Evolutionary conservation across 2,329 filamentous ascomycete species (phyloP).

Genomic region (Neonectria coccinea): DNA sequence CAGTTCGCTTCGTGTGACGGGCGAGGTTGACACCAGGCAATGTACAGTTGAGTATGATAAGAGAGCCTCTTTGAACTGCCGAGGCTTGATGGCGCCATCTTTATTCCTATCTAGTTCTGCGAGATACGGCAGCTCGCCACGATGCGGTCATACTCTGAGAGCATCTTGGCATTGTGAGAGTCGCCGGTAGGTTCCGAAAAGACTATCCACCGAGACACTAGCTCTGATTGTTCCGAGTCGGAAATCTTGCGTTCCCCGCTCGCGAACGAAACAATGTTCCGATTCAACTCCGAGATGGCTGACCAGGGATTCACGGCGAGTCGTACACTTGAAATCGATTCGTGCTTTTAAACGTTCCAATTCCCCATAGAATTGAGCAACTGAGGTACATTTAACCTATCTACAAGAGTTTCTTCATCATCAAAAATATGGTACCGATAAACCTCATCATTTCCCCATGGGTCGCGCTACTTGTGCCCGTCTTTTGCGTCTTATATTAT

Average conservation of each 20-base stretch:
- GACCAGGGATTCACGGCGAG: neutral
- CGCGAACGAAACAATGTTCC: neutral
- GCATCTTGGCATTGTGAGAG: constrained; percentile 13
- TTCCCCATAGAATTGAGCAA: neutral
- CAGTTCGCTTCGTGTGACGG: constrained; percentile 2
- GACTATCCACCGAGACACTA: neutral
- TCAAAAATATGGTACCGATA: neutral
- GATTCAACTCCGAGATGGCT: neutral
- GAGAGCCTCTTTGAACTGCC: constrained; percentile 1
- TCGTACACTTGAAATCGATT: neutral
- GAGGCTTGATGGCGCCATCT: neutral
- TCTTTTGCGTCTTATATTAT: neutral
- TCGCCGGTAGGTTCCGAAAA: neutral
- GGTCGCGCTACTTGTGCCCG: neutral
- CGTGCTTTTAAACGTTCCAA: neutral
- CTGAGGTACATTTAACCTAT: neutral
- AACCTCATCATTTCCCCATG: constrained; percentile 2
- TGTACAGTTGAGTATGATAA: neutral
- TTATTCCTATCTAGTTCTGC: constrained; percentile 7
- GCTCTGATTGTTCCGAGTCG: neutral
- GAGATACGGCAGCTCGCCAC: constrained; percentile 12
- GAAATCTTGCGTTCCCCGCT: neutral
- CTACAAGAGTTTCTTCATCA: neutral
- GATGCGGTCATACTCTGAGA: neutral
- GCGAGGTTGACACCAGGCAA: neutral